A percentile compares a stretch with the other conserved stretches of the same genome.
Conservation (phyloP, 495 filamentous ascomycete species). For the Daldinia grandis region DNA sequence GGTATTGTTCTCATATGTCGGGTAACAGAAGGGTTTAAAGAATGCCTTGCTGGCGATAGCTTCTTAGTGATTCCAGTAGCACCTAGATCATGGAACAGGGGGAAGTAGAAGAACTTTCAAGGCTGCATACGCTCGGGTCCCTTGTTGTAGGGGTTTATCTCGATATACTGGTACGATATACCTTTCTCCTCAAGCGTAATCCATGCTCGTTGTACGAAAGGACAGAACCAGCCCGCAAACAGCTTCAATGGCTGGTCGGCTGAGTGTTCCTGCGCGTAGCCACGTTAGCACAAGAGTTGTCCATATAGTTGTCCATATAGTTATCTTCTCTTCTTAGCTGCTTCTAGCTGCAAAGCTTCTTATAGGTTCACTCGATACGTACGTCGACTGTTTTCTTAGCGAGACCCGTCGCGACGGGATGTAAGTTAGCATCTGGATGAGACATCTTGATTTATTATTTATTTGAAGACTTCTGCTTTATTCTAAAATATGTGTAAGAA, state of each 20-base stretch:
- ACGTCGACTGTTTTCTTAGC: conserved; percentile 48
- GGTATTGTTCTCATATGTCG: not conserved
- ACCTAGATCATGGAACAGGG: not conserved
- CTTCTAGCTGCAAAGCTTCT: not conserved
- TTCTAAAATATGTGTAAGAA: not conserved
- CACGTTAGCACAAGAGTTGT: not conserved
- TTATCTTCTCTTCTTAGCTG: not conserved
- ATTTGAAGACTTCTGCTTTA: not conserved
- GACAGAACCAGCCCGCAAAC: conserved; percentile 71
- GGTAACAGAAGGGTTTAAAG: not conserved
- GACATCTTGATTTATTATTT: conserved; percentile 22
- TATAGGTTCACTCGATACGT: not conserved
- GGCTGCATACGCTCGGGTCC: conserved; percentile 48
- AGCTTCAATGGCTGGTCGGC: conserved; percentile 64
- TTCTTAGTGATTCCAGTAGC: not conserved
- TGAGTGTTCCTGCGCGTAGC: conserved; percentile 48
- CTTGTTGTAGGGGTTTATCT: conserved; percentile 70
- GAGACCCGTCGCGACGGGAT: conserved; percentile 63
- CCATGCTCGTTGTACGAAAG: conserved; percentile 67
- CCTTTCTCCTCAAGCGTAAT: conserved; percentile 68
- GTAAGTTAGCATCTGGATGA: conserved; percentile 57
- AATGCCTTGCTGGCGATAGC: not conserved
- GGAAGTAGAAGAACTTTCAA: not conserved
- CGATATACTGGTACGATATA: conserved; percentile 71
- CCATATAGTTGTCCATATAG: not conserved